These are phyloP conservation scores for Cytospora leucostoma DNA, from an alignment of 2,329 filamentous ascomycete genomes.

Conservation along the genomic window DNA sequence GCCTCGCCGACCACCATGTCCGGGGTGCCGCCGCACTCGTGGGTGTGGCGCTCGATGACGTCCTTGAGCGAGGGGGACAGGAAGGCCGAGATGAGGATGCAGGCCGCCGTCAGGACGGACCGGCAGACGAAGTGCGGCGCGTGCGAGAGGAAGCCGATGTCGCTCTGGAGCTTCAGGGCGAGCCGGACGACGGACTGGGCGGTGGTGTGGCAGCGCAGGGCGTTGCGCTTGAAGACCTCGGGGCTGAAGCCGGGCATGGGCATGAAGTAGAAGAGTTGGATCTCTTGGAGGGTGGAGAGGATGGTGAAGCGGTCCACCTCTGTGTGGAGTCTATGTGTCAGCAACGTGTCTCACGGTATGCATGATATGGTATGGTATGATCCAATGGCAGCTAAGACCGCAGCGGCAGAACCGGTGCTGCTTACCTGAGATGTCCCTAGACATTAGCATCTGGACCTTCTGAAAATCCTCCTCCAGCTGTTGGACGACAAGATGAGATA, in stretches of 20 bases:
- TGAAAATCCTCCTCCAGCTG: slow-evolving; percentile 56
- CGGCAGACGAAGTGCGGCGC: slow-evolving; percentile 53
- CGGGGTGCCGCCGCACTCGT: slow-evolving; percentile 21
- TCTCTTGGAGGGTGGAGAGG: slow-evolving; percentile 52
- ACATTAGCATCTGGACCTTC: slow-evolving; percentile 48
- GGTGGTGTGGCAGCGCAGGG: slow-evolving; percentile 51
- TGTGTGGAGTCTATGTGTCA: slow-evolving; percentile 30
- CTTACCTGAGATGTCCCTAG: slow-evolving; percentile 49
- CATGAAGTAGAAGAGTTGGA: slow-evolving; percentile 56
- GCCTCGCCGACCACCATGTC: slow-evolving; percentile 30
- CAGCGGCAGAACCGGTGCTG: not conserved
- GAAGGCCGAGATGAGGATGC: slow-evolving; percentile 48
- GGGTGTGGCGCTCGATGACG: slow-evolving; percentile 37
- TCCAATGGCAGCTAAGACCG: not conserved
- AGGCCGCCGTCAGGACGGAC: slow-evolving; percentile 47
- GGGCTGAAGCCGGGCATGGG: slow-evolving; percentile 43
- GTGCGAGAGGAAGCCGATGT: slow-evolving; percentile 45
- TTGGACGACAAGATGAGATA: slow-evolving; percentile 49
- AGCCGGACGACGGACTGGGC: slow-evolving; percentile 48
- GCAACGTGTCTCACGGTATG: not conserved
- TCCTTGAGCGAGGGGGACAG: slow-evolving; percentile 47
- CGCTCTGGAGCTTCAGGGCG: slow-evolving; percentile 45
- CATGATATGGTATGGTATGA: not conserved
- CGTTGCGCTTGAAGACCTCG: slow-evolving; percentile 46
- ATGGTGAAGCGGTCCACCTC: slow-evolving; percentile 52